Evolutionary conservation across 1,284 basidiomycete species (phyloP).

Genomic region (Phellopilus nigrolimitatus): DNA sequence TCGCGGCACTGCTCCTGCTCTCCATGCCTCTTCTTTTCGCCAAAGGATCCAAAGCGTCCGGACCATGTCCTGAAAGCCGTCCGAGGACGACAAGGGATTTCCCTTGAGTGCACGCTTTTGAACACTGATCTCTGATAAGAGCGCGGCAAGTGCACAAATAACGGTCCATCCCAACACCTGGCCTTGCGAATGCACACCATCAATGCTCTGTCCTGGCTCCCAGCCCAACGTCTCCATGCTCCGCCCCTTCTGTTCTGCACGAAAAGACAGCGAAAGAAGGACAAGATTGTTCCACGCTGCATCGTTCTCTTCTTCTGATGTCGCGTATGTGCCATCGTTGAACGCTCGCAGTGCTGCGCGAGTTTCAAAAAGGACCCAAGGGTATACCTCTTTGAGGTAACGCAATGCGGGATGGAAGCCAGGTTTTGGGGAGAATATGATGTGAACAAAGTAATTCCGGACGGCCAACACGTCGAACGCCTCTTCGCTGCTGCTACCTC

Average conservation of each 20-base stretch:
- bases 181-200: conserved; percentile 22
- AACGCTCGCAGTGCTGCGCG: conserved; percentile 15
- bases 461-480: conserved; percentile 9
- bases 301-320: conserved; percentile 8
- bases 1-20: conserved; percentile 20
- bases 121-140: conserved; percentile 23
- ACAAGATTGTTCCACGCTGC: conserved; percentile 17
- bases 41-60: conserved; percentile 18
- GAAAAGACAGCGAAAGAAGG: conserved; percentile 17
- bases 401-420: background rate
- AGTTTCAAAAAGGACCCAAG: conserved; percentile 15
- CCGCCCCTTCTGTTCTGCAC: background rate
- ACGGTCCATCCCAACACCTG: conserved; percentile 27
- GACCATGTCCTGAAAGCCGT: conserved; percentile 9
- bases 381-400: conserved; percentile 10
- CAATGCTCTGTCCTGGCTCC: conserved; percentile 26
- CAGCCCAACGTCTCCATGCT: conserved; percentile 6
- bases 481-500: background rate
- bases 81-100: background rate
- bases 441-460: conserved; percentile 10
- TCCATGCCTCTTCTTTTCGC: conserved; percentile 17
- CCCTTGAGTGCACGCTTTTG: background rate
- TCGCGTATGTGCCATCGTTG: conserved; percentile 13
- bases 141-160: conserved; percentile 25
- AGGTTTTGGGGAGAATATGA: conserved; percentile 12